These are phyloP conservation scores for Borovskyia barvae DNA, from an alignment of 208 protist species.

Conservation along the genomic window DNA sequence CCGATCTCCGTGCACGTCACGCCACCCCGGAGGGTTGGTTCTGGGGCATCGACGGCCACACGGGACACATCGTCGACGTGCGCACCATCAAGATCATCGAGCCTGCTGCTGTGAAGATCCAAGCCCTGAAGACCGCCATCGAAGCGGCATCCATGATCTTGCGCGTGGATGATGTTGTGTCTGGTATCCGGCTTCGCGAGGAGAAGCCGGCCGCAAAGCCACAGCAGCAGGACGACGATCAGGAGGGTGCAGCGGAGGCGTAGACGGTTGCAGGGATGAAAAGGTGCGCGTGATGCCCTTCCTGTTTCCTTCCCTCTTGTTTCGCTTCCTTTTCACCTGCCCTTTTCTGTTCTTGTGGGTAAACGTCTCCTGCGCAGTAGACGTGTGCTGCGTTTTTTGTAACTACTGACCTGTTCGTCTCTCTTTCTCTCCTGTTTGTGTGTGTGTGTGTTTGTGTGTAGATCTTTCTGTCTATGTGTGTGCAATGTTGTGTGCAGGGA, in stretches of 20 bases:
- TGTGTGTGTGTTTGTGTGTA: no score
- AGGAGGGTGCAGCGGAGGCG: constrained; percentile 45
- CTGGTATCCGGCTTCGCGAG: constrained; percentile 89
- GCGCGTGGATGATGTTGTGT: constrained; percentile 99
- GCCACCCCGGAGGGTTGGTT: constrained; percentile 75
- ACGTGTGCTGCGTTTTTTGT: no score
- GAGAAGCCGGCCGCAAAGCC: constrained; percentile 53
- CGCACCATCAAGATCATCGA: constrained; percentile 97
- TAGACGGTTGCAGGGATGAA: neutral
- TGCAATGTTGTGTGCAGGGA: no score
- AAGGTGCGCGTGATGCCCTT: neutral
- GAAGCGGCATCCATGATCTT: constrained; percentile 98
- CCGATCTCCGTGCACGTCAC: constrained; percentile 97
- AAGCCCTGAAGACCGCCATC: constrained; percentile 98
- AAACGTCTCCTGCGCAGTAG: no score
- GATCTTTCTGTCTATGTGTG: no score
- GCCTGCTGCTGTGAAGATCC: constrained; percentile 97
- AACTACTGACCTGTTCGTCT: no score
- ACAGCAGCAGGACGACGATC: constrained; percentile 60
- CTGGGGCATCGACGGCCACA: constrained; percentile 98
- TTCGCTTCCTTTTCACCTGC: neutral
- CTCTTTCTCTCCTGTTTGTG: no score
- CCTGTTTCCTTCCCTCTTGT: neutral
- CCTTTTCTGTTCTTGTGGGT: neutral
- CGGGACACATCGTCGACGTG: constrained; percentile 95